Conservation (phyloP, 2,329 filamentous ascomycete species). For the Exophiala dermatitidis region DNA sequence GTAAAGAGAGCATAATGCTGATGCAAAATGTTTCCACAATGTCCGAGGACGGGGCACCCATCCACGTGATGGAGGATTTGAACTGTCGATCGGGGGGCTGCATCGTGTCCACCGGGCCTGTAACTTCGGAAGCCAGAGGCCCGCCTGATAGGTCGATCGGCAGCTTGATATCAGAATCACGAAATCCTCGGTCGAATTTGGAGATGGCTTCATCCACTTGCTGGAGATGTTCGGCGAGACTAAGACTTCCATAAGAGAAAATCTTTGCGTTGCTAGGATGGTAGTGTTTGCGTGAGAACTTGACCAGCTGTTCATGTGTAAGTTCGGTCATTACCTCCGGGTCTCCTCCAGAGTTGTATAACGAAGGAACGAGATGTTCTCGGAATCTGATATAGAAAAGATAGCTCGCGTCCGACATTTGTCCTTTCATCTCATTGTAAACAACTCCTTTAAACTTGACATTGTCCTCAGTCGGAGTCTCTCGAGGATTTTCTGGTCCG, state of each 20-base stretch:
- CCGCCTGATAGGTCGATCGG: slow-evolving; percentile 65
- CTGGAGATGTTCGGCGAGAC: slow-evolving; percentile 68
- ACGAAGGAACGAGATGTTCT: slow-evolving; percentile 84
- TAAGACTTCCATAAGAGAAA: slow-evolving; percentile 91
- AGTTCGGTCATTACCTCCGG: slow-evolving; percentile 93
- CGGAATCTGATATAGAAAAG: slow-evolving; percentile 93
- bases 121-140: slow-evolving; percentile 61
- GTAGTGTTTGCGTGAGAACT: slow-evolving; percentile 88
- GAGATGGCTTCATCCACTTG: slow-evolving; percentile 70
- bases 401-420: slow-evolving; percentile 96
- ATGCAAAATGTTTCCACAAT: slow-evolving; percentile 83
- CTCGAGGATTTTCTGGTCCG: slow-evolving; percentile 77
- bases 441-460: slow-evolving; percentile 92
- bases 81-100: slow-evolving; percentile 79
- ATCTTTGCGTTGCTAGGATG: slow-evolving; percentile 96
- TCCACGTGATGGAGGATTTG: slow-evolving; percentile 92
- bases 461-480: slow-evolving; percentile 35
- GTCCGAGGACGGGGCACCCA: slow-evolving; percentile 74
- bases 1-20: slow-evolving; percentile 69
- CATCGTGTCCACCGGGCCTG: slow-evolving; percentile 79
- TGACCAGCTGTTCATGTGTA: slow-evolving; percentile 79
- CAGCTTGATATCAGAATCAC: slow-evolving; percentile 65
- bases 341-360: slow-evolving; percentile 95
- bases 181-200: slow-evolving; percentile 62
- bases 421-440: slow-evolving; percentile 99